Percentiles rank a stretch among this genome's conserved stretches.
phyloP scores from a whole-genome alignment of 345 rosid species.

The Punica granatum region DNA sequence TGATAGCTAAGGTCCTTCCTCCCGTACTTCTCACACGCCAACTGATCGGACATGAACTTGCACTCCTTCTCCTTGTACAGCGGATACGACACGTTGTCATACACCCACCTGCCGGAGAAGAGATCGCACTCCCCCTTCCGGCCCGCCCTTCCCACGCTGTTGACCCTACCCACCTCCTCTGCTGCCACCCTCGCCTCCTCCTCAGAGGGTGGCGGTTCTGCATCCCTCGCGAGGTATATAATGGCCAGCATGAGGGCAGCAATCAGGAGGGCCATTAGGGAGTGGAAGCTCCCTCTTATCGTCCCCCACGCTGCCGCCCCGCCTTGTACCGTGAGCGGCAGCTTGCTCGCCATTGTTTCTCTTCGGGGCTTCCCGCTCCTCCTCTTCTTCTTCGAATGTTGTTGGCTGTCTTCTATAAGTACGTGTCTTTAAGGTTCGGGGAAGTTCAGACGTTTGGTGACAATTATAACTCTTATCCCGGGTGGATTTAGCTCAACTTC shows the following conservation, averaged over 20 bases:
- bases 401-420: neutral
- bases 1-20: conserved; percentile 60
- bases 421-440: too few species aligned
- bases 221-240: conserved; percentile 36
- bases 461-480: too few species aligned
- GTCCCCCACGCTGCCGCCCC: neutral
- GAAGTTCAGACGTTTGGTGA: too few species aligned
- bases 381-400: neutral
- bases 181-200: neutral
- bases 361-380: neutral
- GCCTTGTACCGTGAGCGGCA: conserved; percentile 11
- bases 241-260: conserved; percentile 36
- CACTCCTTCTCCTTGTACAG: conserved; percentile 71
- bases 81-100: conserved; percentile 58
- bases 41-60: conserved; percentile 63
- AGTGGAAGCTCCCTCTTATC: conserved; percentile 49
- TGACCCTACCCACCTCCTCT: neutral
- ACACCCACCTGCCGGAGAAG: conserved; percentile 75
- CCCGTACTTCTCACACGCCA: conserved; percentile 77
- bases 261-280: conserved; percentile 53
- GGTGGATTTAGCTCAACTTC: too few species aligned
- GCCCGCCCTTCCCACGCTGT: neutral
- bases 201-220: conserved; percentile 6
- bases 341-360: conserved; percentile 37
- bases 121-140: conserved; percentile 40